These are phyloP conservation scores for Cicer judaicum DNA, from an alignment of 306 rosid genomes.

Conservation along the genomic window DNA sequence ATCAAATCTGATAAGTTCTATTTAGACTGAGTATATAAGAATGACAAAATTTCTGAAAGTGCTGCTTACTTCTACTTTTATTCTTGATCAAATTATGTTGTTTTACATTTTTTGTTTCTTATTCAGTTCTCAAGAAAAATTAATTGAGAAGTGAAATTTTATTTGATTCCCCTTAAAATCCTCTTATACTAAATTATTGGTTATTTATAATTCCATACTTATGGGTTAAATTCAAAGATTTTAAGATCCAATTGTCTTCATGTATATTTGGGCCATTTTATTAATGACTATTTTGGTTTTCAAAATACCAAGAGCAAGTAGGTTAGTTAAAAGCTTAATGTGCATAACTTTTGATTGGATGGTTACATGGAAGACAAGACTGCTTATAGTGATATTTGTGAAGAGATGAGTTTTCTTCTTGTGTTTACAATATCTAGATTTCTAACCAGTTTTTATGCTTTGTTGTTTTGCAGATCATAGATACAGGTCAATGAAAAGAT, in stretches of 20 bases:
- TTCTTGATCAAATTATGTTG: too few species aligned
- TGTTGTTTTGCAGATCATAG: constrained; percentile 64
- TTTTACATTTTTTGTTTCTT: too few species aligned
- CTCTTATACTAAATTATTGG: background rate
- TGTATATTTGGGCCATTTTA: background rate
- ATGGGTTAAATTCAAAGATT: background rate
- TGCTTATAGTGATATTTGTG: constrained; percentile 17
- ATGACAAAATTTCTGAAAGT: too few species aligned
- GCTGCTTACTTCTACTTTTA: too few species aligned
- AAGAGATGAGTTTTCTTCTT: constrained; percentile 8
- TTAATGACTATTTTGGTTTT: constrained; percentile 16
- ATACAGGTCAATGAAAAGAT: constrained; percentile 84
- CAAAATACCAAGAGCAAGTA: background rate
- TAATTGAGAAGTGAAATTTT: background rate
- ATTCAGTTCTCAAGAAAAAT: too few species aligned
- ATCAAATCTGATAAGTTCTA: too few species aligned
- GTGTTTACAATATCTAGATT: constrained; percentile 9
- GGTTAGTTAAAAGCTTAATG: background rate
- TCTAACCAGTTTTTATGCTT: constrained; percentile 26
- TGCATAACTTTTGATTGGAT: background rate
- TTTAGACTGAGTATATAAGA: too few species aligned
- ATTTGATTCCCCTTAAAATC: background rate
- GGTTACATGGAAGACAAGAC: background rate
- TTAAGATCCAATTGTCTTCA: background rate
- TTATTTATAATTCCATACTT: background rate